Conservation (phyloP, 2,329 filamentous ascomycete species). For the Verticillium klebahnii region DNA sequence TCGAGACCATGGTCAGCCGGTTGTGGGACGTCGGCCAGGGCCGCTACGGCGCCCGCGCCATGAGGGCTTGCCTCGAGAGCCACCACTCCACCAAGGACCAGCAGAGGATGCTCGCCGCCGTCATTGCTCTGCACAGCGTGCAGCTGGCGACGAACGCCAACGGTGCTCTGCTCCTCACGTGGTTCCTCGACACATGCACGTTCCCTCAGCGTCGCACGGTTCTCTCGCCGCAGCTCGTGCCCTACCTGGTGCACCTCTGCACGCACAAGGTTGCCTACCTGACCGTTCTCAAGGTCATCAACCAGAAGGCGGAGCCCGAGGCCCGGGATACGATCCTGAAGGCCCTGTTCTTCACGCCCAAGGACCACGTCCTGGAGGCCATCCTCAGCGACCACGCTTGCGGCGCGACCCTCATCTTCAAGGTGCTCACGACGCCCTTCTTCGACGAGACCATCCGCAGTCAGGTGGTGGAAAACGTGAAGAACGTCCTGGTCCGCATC, state of each 20-base stretch:
- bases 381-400: slow-evolving; percentile 90
- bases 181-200: slow-evolving; percentile 97
- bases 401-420: slow-evolving; percentile 95
- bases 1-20: slow-evolving; percentile 90
- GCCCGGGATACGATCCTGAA: slow-evolving; percentile 86
- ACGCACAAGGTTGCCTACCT: slow-evolving; percentile 98
- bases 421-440: slow-evolving; percentile 95
- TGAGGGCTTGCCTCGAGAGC: slow-evolving; percentile 94
- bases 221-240: slow-evolving; percentile 84
- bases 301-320: slow-evolving; percentile 91
- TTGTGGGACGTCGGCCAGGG: slow-evolving; percentile 95
- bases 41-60: slow-evolving; percentile 88
- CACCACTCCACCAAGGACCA: slow-evolving; percentile 94
- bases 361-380: slow-evolving; percentile 81
- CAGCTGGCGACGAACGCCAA: slow-evolving; percentile 96
- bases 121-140: slow-evolving; percentile 94
- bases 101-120: slow-evolving; percentile 88
- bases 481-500: slow-evolving; percentile 80
- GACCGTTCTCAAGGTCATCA: slow-evolving; percentile 96
- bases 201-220: slow-evolving; percentile 90
- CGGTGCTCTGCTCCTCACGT: slow-evolving; percentile 87
- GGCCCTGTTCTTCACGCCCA: slow-evolving; percentile 86
- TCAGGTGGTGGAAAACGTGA: slow-evolving; percentile 88
- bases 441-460: slow-evolving; percentile 86
- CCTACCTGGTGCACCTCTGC: slow-evolving; percentile 90